Conservation (phyloP, 176 grass and related monocot species). For the Areca catechu region DNA sequence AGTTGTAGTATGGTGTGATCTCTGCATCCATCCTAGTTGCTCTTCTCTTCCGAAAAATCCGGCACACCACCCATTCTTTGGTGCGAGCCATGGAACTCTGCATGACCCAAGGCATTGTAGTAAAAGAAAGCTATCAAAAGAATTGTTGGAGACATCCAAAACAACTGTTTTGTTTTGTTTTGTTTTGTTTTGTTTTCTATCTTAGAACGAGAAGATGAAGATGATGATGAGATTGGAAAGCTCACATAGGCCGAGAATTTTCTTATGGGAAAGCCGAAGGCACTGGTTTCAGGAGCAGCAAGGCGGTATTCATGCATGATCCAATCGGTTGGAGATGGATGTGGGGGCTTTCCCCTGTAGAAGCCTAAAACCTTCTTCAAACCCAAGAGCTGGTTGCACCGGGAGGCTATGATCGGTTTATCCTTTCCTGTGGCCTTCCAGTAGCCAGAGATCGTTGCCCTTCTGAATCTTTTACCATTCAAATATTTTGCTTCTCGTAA, state of each 20-base stretch:
- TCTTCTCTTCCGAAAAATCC: constrained; percentile 42
- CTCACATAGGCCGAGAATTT: constrained; percentile 28
- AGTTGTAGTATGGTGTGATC: neutral
- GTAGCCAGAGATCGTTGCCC: constrained; percentile 33
- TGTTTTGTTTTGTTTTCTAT: neutral
- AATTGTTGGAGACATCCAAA: neutral
- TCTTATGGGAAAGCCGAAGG: neutral
- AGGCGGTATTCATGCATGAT: constrained; percentile 88
- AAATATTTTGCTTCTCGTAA: constrained; percentile 26
- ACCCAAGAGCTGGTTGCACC: constrained; percentile 41
- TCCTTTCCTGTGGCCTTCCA: constrained; percentile 71
- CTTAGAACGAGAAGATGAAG: neutral
- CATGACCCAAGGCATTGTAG: neutral
- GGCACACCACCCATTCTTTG: constrained; percentile 63
- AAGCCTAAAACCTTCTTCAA: constrained; percentile 61
- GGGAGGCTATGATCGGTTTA: constrained; percentile 23
- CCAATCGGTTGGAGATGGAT: constrained; percentile 44
- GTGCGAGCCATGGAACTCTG: constrained; percentile 27
- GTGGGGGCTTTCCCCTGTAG: constrained; percentile 17
- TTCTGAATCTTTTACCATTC: constrained; percentile 6
- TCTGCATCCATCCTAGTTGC: constrained; percentile 8
- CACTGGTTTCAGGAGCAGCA: constrained; percentile 3
- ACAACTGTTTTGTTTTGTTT: neutral
- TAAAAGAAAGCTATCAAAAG: too few species aligned
- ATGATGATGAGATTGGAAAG: neutral